Conservation (phyloP, 2,329 filamentous ascomycete species). For the Calonectria pteridis region DNA sequence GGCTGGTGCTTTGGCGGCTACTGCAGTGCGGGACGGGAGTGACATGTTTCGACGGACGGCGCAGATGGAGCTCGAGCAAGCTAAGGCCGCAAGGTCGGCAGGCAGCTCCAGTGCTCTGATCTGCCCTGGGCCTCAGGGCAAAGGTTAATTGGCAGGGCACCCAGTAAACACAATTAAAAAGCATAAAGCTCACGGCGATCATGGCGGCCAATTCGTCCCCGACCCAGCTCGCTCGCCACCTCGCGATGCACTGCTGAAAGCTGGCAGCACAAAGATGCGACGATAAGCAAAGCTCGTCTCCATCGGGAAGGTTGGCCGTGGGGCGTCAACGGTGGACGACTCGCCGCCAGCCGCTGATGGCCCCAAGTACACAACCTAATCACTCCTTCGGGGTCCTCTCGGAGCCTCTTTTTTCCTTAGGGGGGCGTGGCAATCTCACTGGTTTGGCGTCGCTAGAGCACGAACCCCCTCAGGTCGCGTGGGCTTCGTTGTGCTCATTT, state of each 20-base stretch:
- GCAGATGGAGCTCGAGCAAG: not conserved
- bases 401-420: conserved; percentile 1
- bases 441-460: not conserved
- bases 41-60: not conserved
- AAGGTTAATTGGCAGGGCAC: not conserved
- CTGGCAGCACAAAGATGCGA: conserved; percentile 10
- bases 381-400: conserved; percentile 2
- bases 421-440: conserved; percentile 8
- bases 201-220: not conserved
- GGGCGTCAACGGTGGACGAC: not conserved
- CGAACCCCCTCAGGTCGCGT: not conserved
- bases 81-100: not conserved
- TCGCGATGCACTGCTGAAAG: not conserved
- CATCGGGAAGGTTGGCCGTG: conserved; percentile 39
- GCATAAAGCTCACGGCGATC: conserved; percentile 13
- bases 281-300: conserved; percentile 36
- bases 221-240: not conserved
- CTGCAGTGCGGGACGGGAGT: not conserved
- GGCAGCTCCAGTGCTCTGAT: not conserved
- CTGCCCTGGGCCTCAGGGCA: not conserved
- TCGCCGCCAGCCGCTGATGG: conserved; percentile 7
- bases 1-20: not conserved
- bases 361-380: not conserved
- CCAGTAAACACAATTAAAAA: conserved; percentile 14
- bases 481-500: conserved; percentile 11